Evolutionary conservation across 139 green algal species (phyloP).

Genomic region (Chara braunii): DNA sequence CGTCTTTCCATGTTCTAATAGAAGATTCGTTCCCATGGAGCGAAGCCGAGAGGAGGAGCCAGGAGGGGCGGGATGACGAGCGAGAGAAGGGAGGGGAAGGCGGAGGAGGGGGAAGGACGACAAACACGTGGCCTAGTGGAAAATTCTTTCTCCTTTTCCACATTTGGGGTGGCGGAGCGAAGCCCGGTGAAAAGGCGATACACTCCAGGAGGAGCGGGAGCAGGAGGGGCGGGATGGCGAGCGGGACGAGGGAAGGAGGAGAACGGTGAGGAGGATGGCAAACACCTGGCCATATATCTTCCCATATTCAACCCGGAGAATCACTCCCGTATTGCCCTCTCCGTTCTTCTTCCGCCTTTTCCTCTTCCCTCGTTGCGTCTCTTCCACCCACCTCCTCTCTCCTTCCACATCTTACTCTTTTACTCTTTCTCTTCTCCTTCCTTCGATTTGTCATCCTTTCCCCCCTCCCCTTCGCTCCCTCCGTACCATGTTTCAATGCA

Average conservation of each 20-base stretch:
- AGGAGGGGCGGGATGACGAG: too few relatives aligned
- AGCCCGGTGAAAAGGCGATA: too few relatives aligned
- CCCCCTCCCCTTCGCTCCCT: too few relatives aligned
- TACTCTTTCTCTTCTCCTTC: conserved; percentile 1
- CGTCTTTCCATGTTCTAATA: too few relatives aligned
- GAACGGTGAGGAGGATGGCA: neutral
- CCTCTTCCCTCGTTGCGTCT: neutral
- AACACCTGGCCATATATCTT: neutral
- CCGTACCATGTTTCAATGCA: too few relatives aligned
- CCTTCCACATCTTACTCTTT: neutral
- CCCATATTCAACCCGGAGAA: neutral
- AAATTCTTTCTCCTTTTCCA: too few relatives aligned
- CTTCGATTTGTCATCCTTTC: neutral
- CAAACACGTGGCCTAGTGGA: too few relatives aligned
- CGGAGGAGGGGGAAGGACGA: too few relatives aligned
- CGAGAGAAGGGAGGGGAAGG: too few relatives aligned
- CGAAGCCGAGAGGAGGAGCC: too few relatives aligned
- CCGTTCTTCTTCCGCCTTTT: neutral
- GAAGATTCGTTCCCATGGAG: too few relatives aligned
- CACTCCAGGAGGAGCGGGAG: conserved; percentile 1
- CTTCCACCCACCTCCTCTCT: neutral
- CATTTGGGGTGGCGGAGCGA: too few relatives aligned
- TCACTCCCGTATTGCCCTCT: neutral
- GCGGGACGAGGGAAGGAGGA: conserved; percentile 6
- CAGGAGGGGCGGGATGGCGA: conserved; percentile 10